phyloP scores from a whole-genome alignment of 148 eudicot genomes.

The Rhododendron vialii region DNA sequence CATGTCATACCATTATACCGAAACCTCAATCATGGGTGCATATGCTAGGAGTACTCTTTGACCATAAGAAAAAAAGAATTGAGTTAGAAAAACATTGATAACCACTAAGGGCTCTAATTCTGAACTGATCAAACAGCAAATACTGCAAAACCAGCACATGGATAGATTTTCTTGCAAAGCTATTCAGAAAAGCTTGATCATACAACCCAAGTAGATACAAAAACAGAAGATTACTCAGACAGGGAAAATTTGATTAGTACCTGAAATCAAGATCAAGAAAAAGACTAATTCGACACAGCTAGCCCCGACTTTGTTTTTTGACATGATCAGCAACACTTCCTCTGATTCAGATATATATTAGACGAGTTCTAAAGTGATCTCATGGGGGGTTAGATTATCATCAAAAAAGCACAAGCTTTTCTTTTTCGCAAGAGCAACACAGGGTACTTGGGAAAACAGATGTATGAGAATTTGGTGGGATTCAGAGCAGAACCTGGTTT shows the following conservation, averaged over 20 bases:
- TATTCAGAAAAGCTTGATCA: background rate
- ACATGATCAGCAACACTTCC: constrained; percentile 36
- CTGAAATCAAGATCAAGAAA: constrained; percentile 51
- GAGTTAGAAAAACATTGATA: background rate
- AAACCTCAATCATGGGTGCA: background rate
- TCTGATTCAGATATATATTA: background rate
- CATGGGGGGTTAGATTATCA: constrained; percentile 1
- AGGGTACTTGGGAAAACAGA: background rate
- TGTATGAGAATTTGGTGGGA: constrained; percentile 18
- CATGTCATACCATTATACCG: background rate
- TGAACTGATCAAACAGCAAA: background rate
- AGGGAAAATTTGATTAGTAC: constrained; percentile 24
- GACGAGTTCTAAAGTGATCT: background rate
- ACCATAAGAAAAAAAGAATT: background rate
- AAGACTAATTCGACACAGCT: constrained; percentile 25
- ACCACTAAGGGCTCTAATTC: background rate
- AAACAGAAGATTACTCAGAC: background rate
- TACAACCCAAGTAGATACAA: background rate
- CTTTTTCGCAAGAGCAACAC: background rate
- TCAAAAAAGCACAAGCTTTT: background rate
- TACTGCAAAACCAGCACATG: background rate
- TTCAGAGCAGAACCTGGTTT: background rate
- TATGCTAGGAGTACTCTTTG: background rate
- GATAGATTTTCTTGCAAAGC: background rate
- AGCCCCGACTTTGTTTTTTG: constrained; percentile 34